Conservation (phyloP, 495 filamentous ascomycete genomes). For the Saxophila tyrrhenica region DNA sequence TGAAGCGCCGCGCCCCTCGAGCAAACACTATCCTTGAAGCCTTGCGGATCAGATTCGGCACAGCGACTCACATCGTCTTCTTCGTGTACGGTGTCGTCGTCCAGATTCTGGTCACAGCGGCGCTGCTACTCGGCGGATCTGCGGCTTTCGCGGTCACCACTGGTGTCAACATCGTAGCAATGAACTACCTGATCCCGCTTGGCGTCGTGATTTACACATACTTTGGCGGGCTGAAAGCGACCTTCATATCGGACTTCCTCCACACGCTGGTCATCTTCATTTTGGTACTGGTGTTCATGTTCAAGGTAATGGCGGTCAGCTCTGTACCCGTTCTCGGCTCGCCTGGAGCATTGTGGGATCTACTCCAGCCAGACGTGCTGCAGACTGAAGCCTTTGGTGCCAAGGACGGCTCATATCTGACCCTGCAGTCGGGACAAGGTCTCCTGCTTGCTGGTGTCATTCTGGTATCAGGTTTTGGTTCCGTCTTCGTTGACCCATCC, state of each 20-base stretch:
- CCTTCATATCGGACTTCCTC: slow-evolving; percentile 71
- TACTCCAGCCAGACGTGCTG: no score
- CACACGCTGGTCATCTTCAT: slow-evolving; percentile 84
- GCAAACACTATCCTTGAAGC: slow-evolving; percentile 42
- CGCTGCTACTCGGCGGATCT: slow-evolving; percentile 83
- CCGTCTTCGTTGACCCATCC: no score
- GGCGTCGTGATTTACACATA: slow-evolving; percentile 61
- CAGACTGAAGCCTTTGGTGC: slow-evolving; percentile 45
- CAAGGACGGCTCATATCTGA: slow-evolving; percentile 64
- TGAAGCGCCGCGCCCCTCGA: slow-evolving; percentile 57
- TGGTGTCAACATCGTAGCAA: slow-evolving; percentile 75
- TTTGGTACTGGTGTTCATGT: slow-evolving; percentile 82
- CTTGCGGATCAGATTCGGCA: slow-evolving; percentile 43
- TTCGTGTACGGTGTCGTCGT: slow-evolving; percentile 36
- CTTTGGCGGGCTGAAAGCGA: slow-evolving; percentile 69
- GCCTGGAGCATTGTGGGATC: no score
- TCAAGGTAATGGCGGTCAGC: slow-evolving; percentile 82
- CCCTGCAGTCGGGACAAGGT: no score
- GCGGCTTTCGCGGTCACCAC: slow-evolving; percentile 78
- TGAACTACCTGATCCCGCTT: slow-evolving; percentile 80
- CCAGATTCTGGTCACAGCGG: slow-evolving; percentile 58
- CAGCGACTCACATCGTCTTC: slow-evolving; percentile 31
- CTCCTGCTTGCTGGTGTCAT: no score
- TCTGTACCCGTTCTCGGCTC: no score
- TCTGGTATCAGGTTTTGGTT: no score